Base-by-base conservation (phyloP, 805 yeast genomes). In the Kuraishia cidri region DNA sequence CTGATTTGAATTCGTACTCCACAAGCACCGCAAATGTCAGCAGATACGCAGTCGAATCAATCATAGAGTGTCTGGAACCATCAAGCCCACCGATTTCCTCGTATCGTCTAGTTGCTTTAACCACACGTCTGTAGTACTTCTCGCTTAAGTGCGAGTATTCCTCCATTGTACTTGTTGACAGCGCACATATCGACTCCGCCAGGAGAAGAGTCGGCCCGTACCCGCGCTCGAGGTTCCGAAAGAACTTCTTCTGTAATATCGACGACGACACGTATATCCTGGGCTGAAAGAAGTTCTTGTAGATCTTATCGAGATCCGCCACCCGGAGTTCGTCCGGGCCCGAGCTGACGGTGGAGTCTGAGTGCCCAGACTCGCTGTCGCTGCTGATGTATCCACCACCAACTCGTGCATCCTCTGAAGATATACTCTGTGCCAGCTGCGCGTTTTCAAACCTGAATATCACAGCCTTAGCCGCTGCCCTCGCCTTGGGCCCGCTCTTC, bases 401-500 rank as follows among this genome's bases (percentile, higher is more conserved):
- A n/a, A n/a, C n/a, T n/a, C n/a, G n/a, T n/a, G n/a, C n/a, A n/a
- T n/a, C n/a, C n/a, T n/a, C n/a, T n/a, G n/a, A n/a, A n/a, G n/a
- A n/a, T n/a, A n/a, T n/a, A n/a, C n/a, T n/a, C n/a, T n/a, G n/a
- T n/a, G n/a, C n/a, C n/a, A n/a, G n/a, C n/a, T n/a, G n/a, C n/a
- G n/a, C n/a, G n/a, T n/a, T n/a, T n/a, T n/a, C n/a, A n/a, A n/a
- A n/a, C n/a, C n/a, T n/a, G n/a, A n/a, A n/a, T n/a, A n/a, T n/a
- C n/a, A n/a, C n/a, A n/a, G n/a, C n/a, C n/a, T n/a, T n/a, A n/a
- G n/a, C n/a, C n/a, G n/a, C n/a, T n/a, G n/a, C n/a, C n/a, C n/a
- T n/a, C n/a, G n/a, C n/a, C 33, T 54, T 54, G 3, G 60, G 60
- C 0, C 60, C 60, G 7, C 56, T 53, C 35, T 54, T 54, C 31